Base-by-base conservation (phyloP, 306 rosid species). In the Vigna mungo region DNA sequence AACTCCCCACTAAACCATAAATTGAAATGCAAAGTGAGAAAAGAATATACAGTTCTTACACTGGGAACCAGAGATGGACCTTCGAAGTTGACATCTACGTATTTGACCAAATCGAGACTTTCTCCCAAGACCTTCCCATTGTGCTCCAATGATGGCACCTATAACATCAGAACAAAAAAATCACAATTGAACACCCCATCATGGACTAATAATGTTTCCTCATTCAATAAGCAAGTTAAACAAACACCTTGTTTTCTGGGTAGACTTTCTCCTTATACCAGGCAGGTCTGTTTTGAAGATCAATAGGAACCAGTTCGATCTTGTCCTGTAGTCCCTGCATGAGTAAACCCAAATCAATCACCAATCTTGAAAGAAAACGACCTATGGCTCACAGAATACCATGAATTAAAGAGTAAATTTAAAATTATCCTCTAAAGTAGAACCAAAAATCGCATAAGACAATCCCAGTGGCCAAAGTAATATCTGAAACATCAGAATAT, bases 241-340 rank as follows among this genome's bases (percentile, higher is more conserved):
- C 56, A 74, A 61, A 41, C 60, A 89, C 92, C 89, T 89, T 89
- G 68, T 89, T 90, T 83, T 49, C 78, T 39, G 90, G 86, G 82
- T 89, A 86, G 60, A 93, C 89, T 71, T 91, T 93, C 74, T 93
- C 96, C 87, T 88, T 88, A 58, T 89, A 93, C 96, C 96, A 93
- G 64, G 86, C 84, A 72, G 94, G 97, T 79, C 91, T 90, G 41
- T 87, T 67, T 7, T 2, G 25, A 54, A 90, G 96, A 76, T 85
- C 43, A 4, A 90, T 54, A 37, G 94, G 85, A 67, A 90, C 92
- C 63, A 90, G 56, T 77, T 90, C 79, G 37, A 90, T 93, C 81
- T 87, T 74, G 39, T 90, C 91, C 72, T 89, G 85, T 43, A 93
- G 82, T 61, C 91, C 96, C 92, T 93, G 75, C 96, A 92, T 90